A percentile compares a stretch with the other conserved stretches of the same genome.
Evolutionary conservation across 768 basidiomycete genomes (phyloP).

Genomic region (Pleurotus pulmonarius): DNA sequence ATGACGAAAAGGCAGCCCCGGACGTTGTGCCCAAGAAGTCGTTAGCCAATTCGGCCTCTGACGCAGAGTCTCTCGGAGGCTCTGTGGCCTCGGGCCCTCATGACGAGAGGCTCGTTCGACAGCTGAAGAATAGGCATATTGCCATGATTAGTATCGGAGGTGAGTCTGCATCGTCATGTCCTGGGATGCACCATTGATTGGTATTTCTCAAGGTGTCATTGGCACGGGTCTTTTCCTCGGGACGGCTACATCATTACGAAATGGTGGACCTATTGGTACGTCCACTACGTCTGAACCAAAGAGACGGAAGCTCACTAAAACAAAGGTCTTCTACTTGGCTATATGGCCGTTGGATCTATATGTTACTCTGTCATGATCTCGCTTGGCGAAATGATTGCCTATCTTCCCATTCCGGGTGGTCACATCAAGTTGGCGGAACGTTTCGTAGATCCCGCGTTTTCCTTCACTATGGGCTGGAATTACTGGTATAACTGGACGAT

Average conservation of each 20-base stretch:
- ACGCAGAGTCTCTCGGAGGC: constrained; percentile 16
- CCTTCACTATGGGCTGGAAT: constrained; percentile 31
- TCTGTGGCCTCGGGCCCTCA: not conserved
- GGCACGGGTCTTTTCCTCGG: constrained; percentile 63
- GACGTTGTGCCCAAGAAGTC: not conserved
- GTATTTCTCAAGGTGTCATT: constrained; percentile 5
- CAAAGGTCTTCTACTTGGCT: constrained; percentile 67
- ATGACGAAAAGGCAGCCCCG: constrained; percentile 4
- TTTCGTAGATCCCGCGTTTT: constrained; percentile 71
- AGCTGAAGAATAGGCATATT: constrained; percentile 74
- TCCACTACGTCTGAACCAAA: too few relatives aligned
- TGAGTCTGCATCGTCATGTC: not conserved
- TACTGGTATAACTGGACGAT: constrained; percentile 63
- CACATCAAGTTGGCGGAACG: constrained; percentile 81
- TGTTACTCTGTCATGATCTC: constrained; percentile 65
- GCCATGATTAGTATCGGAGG: constrained; percentile 69
- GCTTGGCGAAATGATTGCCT: constrained; percentile 73
- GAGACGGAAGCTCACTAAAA: not conserved
- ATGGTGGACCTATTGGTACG: constrained; percentile 69
- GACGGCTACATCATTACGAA: constrained; percentile 41
- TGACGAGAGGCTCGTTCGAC: constrained; percentile 42
- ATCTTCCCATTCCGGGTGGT: constrained; percentile 73
- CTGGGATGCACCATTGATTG: not conserved
- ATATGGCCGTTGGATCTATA: constrained; percentile 58
- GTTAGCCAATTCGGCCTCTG: constrained; percentile 11